A percentile compares a stretch with the other conserved stretches of the same genome.
These are phyloP conservation scores for Anastatica hierochuntica DNA, from an alignment of 345 rosid species.

Conservation along the genomic window DNA sequence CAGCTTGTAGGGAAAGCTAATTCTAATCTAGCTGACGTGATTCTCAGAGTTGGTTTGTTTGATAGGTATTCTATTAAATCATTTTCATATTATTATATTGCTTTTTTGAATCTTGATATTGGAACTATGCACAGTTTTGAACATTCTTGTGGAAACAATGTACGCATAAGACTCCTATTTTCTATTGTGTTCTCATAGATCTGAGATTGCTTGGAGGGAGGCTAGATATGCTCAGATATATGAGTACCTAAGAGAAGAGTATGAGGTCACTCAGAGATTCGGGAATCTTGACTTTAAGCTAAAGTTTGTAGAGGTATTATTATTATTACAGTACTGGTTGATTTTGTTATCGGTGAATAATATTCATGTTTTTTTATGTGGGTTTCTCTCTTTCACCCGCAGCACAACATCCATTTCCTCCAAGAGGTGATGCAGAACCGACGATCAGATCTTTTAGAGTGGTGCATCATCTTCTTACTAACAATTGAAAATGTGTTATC, in stretches of 20 bases:
- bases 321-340: background rate
- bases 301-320: conserved; percentile 75
- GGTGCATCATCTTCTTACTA: conserved; percentile 81
- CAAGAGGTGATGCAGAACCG: conserved; percentile 84
- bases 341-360: background rate
- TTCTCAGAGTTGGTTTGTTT: conserved; percentile 93
- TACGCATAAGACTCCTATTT: background rate
- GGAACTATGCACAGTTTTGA: background rate
- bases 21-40: conserved; percentile 87
- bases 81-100: background rate
- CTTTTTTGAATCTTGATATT: background rate
- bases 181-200: conserved; percentile 34
- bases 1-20: conserved; percentile 95
- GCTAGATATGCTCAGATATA: conserved; percentile 86
- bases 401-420: conserved; percentile 93
- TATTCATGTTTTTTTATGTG: background rate
- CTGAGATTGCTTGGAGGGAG: conserved; percentile 96
- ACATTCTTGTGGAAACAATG: background rate
- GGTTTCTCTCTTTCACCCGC: conserved; percentile 21
- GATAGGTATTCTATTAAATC: conserved; percentile 48
- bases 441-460: conserved; percentile 71
- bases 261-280: conserved; percentile 81
- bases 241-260: conserved; percentile 88
- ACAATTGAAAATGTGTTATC: conserved; percentile 60
- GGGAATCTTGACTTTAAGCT: conserved; percentile 79